phyloP scores from a whole-genome alignment of 2,329 filamentous ascomycete genomes.

The Fusarium stilboides region DNA sequence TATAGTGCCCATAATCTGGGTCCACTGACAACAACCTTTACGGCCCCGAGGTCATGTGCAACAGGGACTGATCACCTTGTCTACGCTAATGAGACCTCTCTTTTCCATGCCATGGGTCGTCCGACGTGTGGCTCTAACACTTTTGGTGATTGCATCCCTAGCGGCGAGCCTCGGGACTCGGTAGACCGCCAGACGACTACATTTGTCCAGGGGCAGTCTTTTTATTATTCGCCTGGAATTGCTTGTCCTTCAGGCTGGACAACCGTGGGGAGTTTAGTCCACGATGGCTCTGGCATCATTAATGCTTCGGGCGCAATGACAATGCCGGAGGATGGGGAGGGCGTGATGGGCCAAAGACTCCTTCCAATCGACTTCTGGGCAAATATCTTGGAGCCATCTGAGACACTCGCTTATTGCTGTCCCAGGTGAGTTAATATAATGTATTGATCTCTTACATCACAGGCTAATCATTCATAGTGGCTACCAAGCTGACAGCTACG shows the following conservation, averaged over 20 bases:
- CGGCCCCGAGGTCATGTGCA: slow-evolving; percentile 2
- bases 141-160: neutral
- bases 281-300: rapidly evolving
- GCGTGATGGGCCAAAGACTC: neutral
- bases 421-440: neutral
- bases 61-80: neutral
- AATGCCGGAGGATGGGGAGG: neutral
- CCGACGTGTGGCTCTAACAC: neutral
- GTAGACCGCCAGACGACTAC: rapidly evolving
- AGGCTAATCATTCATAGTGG: neutral
- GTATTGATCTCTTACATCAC: rapidly evolving
- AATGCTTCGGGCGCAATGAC: neutral
- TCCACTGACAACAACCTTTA: neutral
- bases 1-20: neutral
- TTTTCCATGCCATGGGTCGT: rapidly evolving
- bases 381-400: neutral
- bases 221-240: slow-evolving; percentile 3
- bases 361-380: neutral
- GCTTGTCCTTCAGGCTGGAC: slow-evolving; percentile 10
- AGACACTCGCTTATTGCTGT: slow-evolving; percentile 16
- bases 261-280: neutral
- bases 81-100: neutral
- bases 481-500: neutral
- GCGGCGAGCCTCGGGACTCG: neutral
- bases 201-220: neutral